Conservation (phyloP, 108 stramenopile genomes). For the Aurantiochytrium sp. region DNA sequence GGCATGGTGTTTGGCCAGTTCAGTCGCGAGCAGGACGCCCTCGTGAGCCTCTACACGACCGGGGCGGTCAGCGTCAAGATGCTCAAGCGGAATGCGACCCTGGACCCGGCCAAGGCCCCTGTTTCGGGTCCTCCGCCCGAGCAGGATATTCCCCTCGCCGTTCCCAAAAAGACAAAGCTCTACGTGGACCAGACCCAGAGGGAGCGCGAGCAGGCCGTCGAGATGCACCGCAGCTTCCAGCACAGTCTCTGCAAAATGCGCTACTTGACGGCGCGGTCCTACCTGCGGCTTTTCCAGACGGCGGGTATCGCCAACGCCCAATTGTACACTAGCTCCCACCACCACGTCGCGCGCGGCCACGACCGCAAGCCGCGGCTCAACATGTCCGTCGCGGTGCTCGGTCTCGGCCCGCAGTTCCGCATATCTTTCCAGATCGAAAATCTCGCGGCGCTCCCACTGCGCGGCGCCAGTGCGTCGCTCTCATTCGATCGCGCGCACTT, state of each 20-base stretch:
- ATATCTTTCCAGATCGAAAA: slow-evolving; percentile 45
- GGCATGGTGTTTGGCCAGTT: slow-evolving; percentile 52
- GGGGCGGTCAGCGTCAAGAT: slow-evolving; percentile 58
- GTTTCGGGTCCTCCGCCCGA: slow-evolving; percentile 53
- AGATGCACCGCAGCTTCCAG: slow-evolving; percentile 62
- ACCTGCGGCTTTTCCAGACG: slow-evolving; percentile 47
- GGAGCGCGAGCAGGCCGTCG: slow-evolving; percentile 47
- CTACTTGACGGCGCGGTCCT: slow-evolving; percentile 53
- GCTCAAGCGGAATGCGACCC: slow-evolving; percentile 42
- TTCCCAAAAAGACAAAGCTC: slow-evolving; percentile 63
- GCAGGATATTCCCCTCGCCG: slow-evolving; percentile 60
- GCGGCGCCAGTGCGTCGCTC: not conserved
- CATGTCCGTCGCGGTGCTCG: slow-evolving; percentile 27
- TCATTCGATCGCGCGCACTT: not conserved
- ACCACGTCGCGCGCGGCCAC: slow-evolving; percentile 38
- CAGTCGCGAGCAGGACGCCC: slow-evolving; percentile 50
- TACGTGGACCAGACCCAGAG: slow-evolving; percentile 62
- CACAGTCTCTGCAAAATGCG: slow-evolving; percentile 58
- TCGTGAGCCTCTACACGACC: slow-evolving; percentile 43
- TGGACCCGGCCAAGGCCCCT: slow-evolving; percentile 6
- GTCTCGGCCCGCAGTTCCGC: slow-evolving; percentile 48
- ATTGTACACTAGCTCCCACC: not conserved
- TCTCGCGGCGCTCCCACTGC: slow-evolving; percentile 23
- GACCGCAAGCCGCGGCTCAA: not conserved
- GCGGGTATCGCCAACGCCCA: slow-evolving; percentile 48